Evolutionary conservation across 306 rosid species (phyloP).

Genomic region (Fragaria ananassa): DNA sequence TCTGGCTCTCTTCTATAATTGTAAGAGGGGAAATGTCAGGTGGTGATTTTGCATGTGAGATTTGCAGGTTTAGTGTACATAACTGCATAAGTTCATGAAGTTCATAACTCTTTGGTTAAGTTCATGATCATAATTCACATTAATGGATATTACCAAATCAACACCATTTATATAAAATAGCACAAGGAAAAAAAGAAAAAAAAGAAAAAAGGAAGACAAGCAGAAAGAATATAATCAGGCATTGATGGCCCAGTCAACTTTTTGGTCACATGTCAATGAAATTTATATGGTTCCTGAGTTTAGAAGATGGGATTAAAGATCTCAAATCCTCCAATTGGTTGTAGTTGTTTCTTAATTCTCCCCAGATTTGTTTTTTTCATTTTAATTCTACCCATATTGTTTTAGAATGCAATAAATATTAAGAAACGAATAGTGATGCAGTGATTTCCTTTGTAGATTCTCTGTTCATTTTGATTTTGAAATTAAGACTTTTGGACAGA

Average conservation of each 20-base stretch:
- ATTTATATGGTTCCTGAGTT: conserved; percentile 13
- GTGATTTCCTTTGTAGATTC: background rate
- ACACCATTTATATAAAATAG: background rate
- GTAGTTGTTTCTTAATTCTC: background rate
- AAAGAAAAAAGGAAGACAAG: background rate
- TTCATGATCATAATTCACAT: background rate
- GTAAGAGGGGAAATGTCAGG: background rate
- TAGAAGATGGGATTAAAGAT: background rate
- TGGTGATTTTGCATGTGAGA: conserved; percentile 32
- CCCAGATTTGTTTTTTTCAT: background rate
- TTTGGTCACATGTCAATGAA: conserved; percentile 26
- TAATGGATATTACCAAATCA: conserved; percentile 8
- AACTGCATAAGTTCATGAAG: background rate
- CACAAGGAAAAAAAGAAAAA: background rate
- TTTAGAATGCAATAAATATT: background rate
- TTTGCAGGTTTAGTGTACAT: conserved; percentile 18
- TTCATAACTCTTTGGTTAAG: too few species aligned
- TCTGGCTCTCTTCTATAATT: background rate
- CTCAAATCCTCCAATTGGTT: background rate
- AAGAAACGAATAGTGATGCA: background rate
- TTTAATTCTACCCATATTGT: conserved; percentile 5
- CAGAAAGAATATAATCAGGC: conserved; percentile 5
- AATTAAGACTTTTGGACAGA: background rate
- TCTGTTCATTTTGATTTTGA: background rate
- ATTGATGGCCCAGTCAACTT: conserved; percentile 29